Evolutionary conservation across 2,329 filamentous ascomycete genomes (phyloP), one percentile per base, ranked within the genome.

Genomic region (Trichothecium sympodiale): DNA sequence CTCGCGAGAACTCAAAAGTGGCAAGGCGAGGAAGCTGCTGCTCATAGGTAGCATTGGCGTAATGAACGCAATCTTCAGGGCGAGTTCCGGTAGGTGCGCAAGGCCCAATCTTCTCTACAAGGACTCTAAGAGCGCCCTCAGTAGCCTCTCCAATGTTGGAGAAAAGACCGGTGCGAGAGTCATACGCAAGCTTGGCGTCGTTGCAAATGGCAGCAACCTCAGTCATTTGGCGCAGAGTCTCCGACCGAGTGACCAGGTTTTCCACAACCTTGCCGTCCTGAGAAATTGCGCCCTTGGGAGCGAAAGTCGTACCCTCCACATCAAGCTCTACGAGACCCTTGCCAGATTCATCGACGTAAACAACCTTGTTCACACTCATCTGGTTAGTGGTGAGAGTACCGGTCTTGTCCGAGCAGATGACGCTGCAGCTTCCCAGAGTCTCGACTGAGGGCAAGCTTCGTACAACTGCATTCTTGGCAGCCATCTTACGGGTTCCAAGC

Each of bases 351-450:
- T 75, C 80, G 46, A 98, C 69, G 55, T 88, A 85, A 33, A 94
- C 83, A 38, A 96, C 64, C 62, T 89, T 94, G 67, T 80, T 91
- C 38, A 95, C 91, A 54, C 91, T 96, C 91, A 98, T 98, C 62
- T 96, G 88, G 64, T 98, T 98, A 29, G 91, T 98, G 9, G 91
- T 98, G 55, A 98, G 65, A 33, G 91, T 98, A 48, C 91, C 93
- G 5, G 91, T 98, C 71, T 98, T 98, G 69, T 98, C 91, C 4
- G 93, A 98, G 68, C 93, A 98, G 56, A 98, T 95, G 38, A 98
- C 88, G 53, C 91, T 98, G 74, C 91, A 98, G 71, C 91, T 98
- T 55, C 91, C 91, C 36, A 98, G 72, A 10, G 91, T 98, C 63
- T 98, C 91, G 35, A 98, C 91, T 2, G 91, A 98, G 15, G 91